phyloP scores from a whole-genome alignment of 108 stramenopile species.

The Skeletonema menzelii region DNA sequence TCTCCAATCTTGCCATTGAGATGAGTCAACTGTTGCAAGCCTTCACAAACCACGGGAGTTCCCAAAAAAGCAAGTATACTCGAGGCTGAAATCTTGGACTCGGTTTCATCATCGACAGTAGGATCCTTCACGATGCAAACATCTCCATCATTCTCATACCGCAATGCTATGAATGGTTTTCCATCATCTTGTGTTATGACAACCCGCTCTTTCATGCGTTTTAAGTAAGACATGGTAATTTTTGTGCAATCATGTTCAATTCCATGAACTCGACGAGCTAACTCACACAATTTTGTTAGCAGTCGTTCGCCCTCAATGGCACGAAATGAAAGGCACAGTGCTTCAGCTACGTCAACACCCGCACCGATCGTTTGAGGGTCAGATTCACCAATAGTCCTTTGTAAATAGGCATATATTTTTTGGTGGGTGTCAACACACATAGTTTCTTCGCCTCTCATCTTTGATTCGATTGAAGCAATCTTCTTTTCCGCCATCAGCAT shows the following conservation, averaged over 20 bases:
- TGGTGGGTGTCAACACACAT: not conserved
- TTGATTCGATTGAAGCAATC: not conserved
- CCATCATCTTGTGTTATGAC: not conserved
- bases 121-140: not conserved
- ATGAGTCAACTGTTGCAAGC: not conserved
- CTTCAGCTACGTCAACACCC: not conserved
- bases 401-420: not conserved
- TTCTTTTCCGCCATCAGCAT: not conserved
- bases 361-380: not conserved
- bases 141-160: constrained; percentile 10
- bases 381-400: not conserved
- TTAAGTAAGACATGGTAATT: not conserved
- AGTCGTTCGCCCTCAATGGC: constrained; percentile 5
- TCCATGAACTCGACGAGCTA: not conserved
- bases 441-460: not conserved
- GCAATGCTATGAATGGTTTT: not conserved
- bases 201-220: not conserved
- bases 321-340: not conserved
- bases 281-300: not conserved
- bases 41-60: constrained; percentile 13
- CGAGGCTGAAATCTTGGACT: not conserved
- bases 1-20: constrained; percentile 18
- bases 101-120: not conserved
- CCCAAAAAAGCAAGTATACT: not conserved
- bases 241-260: not conserved